These are phyloP conservation scores for Phlegmacium glaucopus DNA, from an alignment of 768 basidiomycete genomes.

Conservation along the genomic window DNA sequence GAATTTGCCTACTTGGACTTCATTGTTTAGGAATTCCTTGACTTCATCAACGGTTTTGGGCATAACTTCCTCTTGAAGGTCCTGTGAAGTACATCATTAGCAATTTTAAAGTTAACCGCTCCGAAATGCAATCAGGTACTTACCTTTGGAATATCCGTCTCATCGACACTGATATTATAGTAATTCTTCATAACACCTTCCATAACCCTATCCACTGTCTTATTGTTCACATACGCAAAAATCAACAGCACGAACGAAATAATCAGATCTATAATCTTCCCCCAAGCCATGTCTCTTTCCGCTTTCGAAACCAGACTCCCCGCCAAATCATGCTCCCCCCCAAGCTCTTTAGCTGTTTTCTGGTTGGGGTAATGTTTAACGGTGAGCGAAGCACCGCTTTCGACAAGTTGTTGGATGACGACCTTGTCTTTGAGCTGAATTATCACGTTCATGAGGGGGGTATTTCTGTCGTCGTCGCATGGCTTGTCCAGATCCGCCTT, in stretches of 20 bases:
- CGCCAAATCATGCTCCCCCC: constrained; percentile 3
- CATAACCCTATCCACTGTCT: constrained; percentile 6
- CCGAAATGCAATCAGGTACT: constrained; percentile 8
- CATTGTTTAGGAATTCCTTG: constrained; percentile 9
- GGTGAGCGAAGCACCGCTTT: constrained; percentile 1
- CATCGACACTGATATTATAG: constrained; percentile 6
- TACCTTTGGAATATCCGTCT: constrained; percentile 16
- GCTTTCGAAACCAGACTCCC: not conserved
- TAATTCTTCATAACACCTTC: constrained; percentile 11
- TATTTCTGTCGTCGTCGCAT: constrained; percentile 8
- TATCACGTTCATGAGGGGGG: constrained; percentile 9
- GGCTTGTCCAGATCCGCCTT: constrained; percentile 3
- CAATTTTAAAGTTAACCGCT: constrained; percentile 1
- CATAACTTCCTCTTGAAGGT: constrained; percentile 7
- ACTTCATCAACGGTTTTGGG: constrained; percentile 10
- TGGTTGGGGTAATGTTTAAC: not conserved
- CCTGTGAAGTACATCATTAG: not conserved
- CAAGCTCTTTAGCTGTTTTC: constrained; percentile 2
- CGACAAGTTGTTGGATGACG: constrained; percentile 8
- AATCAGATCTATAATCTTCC: constrained; percentile 16
- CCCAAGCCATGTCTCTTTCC: not conserved
- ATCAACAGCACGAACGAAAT: constrained; percentile 14
- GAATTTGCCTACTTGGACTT: constrained; percentile 5
- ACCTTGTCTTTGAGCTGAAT: constrained; percentile 3
- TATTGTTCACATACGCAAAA: constrained; percentile 15